These are phyloP conservation scores for Apiospora pterosperma DNA, from an alignment of 2,329 filamentous ascomycete species.

Conservation along the genomic window DNA sequence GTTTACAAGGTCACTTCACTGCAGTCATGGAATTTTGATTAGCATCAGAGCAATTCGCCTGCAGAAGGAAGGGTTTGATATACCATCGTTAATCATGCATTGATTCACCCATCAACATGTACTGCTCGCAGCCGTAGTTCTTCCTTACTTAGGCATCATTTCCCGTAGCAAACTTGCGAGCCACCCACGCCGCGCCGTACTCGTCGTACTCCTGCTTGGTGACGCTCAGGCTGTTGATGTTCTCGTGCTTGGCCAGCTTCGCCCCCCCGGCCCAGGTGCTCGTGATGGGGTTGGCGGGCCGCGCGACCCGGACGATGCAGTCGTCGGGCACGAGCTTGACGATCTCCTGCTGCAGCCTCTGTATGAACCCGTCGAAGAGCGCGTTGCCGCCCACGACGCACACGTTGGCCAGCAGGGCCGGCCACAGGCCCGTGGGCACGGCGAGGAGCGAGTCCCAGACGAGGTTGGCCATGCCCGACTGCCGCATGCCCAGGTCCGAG, in stretches of 20 bases:
- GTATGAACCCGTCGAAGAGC: conserved; percentile 75
- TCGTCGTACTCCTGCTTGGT: conserved; percentile 91
- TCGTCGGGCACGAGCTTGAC: conserved; percentile 70
- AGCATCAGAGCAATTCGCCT: background rate
- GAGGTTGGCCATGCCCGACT: conserved; percentile 79
- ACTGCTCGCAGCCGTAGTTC: background rate
- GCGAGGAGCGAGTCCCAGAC: conserved; percentile 73
- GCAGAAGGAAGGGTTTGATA: background rate
- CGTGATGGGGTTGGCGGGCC: conserved; percentile 68
- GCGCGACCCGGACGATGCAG: conserved; percentile 71
- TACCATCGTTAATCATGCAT: background rate
- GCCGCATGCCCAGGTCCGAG: conserved; percentile 77
- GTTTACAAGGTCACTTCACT: background rate
- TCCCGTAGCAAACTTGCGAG: conserved; percentile 61
- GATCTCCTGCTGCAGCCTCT: conserved; percentile 73
- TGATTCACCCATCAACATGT: background rate
- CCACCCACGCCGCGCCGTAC: conserved; percentile 71
- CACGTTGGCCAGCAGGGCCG: conserved; percentile 80
- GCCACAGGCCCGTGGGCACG: conserved; percentile 80
- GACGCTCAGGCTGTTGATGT: conserved; percentile 59
- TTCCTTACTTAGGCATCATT: background rate
- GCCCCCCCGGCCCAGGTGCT: conserved; percentile 87
- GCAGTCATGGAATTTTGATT: background rate
- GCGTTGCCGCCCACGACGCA: conserved; percentile 86
- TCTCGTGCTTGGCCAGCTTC: conserved; percentile 65